A percentile compares a stretch with the other conserved stretches of the same genome.
phyloP scores from a whole-genome alignment of 495 filamentous ascomycete genomes.

The Hypoxylon cercidicola region DNA sequence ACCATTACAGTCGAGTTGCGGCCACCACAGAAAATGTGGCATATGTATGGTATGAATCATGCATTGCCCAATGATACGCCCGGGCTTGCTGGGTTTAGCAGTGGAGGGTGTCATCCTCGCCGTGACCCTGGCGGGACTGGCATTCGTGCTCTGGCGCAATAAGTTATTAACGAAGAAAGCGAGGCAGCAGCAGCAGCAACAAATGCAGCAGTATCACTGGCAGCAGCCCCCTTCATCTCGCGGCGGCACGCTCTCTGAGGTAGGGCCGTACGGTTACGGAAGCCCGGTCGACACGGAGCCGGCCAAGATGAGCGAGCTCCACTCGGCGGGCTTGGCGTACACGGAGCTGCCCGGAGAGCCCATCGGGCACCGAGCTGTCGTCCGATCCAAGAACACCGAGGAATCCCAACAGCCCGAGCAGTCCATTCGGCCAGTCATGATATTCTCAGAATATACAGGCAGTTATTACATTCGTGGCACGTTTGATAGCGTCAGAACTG shows the following conservation, averaged over 20 bases:
- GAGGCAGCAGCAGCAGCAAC: conserved; percentile 22
- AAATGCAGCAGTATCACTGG: conserved; percentile 28
- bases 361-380: conserved; percentile 20
- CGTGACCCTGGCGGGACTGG: conserved; percentile 9
- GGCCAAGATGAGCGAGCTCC: conserved; percentile 22
- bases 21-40: too few relatives aligned
- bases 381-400: conserved; percentile 16
- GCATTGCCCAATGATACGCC: too few relatives aligned
- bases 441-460: too few relatives aligned
- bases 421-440: too few relatives aligned
- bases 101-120: conserved; percentile 23
- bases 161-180: conserved; percentile 17
- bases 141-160: conserved; percentile 30
- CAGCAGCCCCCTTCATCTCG: conserved; percentile 20
- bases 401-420: neutral
- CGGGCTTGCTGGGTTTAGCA: too few relatives aligned
- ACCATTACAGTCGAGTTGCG: too few relatives aligned
- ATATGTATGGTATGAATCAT: too few relatives aligned
- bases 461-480: too few relatives aligned
- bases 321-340: conserved; percentile 5
- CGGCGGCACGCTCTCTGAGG: neutral
- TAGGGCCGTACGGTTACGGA: conserved; percentile 2
- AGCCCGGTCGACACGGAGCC: conserved; percentile 13
- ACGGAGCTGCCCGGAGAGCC: conserved; percentile 18
- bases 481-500: too few relatives aligned